Evolutionary conservation across 2,329 filamentous ascomycete genomes (phyloP), one percentile per base, ranked within the genome.

Genomic region (Exophiala alcalophila): DNA sequence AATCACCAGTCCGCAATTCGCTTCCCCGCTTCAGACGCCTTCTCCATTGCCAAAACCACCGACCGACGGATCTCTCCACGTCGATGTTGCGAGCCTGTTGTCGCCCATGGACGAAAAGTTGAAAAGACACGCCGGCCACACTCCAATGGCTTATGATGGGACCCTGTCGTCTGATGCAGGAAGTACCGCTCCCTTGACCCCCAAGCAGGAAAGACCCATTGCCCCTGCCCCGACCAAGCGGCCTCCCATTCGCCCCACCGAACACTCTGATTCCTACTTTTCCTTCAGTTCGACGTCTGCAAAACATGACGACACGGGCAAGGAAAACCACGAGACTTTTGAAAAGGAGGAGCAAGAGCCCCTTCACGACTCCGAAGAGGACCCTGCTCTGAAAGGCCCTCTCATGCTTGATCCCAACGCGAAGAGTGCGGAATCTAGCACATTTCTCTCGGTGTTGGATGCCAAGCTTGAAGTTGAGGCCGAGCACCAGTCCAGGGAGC

Each of bases 101-200:
- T 45, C 62, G 8, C 61, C 60, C 4, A 60, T 67, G 11, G 61
- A 66, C 49, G 61, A 59, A 25, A 68, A 66, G 36, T 55, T 70
- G 9, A 60, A 59, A 19, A 62, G 60, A 39, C 54, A 70, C 55
- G 67, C 67, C 26, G 68, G 67, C 18, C 67, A 70, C 50, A 70
- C 68, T 4, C 68, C 68, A 1, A 68, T 70, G 62, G 66, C 58
- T 20, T 57, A 65, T 41, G 61, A 69, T 44, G 65, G 65, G 11
- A 55, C 53, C 2, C 40, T 59, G n/a, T 60, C 61, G 5, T 54
- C 55, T 9, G 53, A 50, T 19, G 55, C 55, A 39, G 52, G 46
- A 18, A 50, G 43, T 34, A 42, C 45, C 25, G 38, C 55, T 18
- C 44, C 44, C 4, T 27, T 50, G 21, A 50, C 54, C 21, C 52